Base-by-base conservation (phyloP, 306 rosid species). In the Corylus americana region DNA sequence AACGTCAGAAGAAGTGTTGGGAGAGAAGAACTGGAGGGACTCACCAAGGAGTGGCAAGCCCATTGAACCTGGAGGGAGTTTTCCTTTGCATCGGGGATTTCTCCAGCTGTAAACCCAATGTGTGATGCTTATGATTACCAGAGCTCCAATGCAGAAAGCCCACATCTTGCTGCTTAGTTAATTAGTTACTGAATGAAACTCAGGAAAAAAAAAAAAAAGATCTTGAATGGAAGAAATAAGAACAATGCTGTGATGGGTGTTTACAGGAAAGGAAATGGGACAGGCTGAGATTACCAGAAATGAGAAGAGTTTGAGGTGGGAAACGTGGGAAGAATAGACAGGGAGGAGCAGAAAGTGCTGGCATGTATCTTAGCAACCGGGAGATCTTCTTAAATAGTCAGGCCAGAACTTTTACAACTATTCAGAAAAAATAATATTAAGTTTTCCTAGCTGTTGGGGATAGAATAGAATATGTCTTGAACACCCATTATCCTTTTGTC, bases 61-160 rank as follows among this genome's bases (percentile, higher is more conserved):
- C 99, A 95, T 95, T 82, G 99, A 95, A 78, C 99, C 99, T 20
- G 99, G 99, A 74, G 99, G 99, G 5, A 95, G 97, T 82, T 87
- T 90, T 2, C 99, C 99, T 69, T 87, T 88, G 85, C 97, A 88
- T 74, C 69, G 86, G 17, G 96, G 98, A 88, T 90, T 89, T 81
- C 87, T 91, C 99, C 99, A 93, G 73, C 89, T 80, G 76, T 93
- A 90, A 87, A 91, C 84, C 96, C 94, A 91, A 81, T 84, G 89
- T 59, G 96, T 88, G 76, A 90, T 70, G 76, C 88, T 74, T 80
- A 95, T 75, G 68, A 89, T 74, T 59, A 87, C 13, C 73, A 91
- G 76, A 80, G 87, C 91, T 85, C 78, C 94, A 83, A 91, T 49
- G 77, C 84, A 85, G 27, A 91, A 18, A 49, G 27, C 71, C 98